Conservation (phyloP, 2,329 filamentous ascomycete species). For the Venturia nashicola region DNA sequence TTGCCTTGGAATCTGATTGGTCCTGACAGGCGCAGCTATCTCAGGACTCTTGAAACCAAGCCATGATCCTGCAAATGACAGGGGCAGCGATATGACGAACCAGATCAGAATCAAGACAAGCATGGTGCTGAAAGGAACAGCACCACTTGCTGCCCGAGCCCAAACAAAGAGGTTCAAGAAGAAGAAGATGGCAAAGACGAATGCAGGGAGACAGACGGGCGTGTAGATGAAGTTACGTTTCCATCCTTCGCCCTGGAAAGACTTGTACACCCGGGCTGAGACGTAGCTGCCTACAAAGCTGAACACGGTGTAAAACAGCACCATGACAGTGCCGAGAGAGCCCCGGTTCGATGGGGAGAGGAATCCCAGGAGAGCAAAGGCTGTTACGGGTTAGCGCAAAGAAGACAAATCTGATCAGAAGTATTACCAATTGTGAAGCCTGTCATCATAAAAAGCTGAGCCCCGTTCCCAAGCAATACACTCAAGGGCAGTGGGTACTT, state of each 20-base stretch:
- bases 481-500: constrained; percentile 73
- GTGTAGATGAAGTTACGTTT: constrained; percentile 87
- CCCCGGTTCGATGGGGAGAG: constrained; percentile 92
- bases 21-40: constrained; percentile 72
- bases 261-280: constrained; percentile 86
- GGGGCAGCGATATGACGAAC: constrained; percentile 91
- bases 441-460: constrained; percentile 95
- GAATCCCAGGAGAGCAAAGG: constrained; percentile 86
- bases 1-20: constrained; percentile 96
- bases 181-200: constrained; percentile 85
- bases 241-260: constrained; percentile 85
- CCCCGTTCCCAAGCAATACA: constrained; percentile 81
- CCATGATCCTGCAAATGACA: constrained; percentile 86
- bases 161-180: constrained; percentile 92
- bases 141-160: constrained; percentile 83
- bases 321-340: constrained; percentile 82
- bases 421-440: constrained; percentile 65
- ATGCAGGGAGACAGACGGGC: constrained; percentile 69
- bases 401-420: not conserved
- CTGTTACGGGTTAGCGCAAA: constrained; percentile 16
- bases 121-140: constrained; percentile 96
- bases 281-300: constrained; percentile 87
- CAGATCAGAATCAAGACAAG: constrained; percentile 84
- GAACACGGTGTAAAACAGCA: constrained; percentile 85
- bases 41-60: constrained; percentile 65